Percentiles rank a stretch among this genome's conserved stretches.
Evolutionary conservation across 2,329 filamentous ascomycete species (phyloP).

Genomic region (Dothistroma pini): DNA sequence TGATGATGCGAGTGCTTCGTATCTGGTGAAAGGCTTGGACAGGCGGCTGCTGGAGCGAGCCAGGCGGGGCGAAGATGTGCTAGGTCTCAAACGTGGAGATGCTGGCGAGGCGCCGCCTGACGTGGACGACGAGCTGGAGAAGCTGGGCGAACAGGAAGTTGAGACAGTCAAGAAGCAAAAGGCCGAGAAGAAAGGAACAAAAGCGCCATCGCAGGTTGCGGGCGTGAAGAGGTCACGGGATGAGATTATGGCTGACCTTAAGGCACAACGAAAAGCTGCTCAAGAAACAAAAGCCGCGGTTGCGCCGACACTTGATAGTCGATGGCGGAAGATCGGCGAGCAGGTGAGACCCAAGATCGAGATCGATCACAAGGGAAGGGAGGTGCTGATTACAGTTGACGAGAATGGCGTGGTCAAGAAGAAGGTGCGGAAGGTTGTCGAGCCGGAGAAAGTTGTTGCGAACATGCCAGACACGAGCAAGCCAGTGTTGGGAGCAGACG

Average conservation of each 20-base stretch:
- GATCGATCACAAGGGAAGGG: slow-evolving; percentile 52
- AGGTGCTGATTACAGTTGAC: slow-evolving; percentile 58
- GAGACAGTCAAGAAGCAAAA: slow-evolving; percentile 61
- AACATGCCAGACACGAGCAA: slow-evolving; percentile 29
- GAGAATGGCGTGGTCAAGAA: slow-evolving; percentile 59
- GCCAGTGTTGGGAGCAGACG: slow-evolving; percentile 34
- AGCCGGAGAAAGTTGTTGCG: slow-evolving; percentile 26
- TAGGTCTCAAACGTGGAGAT: slow-evolving; percentile 38
- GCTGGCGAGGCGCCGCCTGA: slow-evolving; percentile 27
- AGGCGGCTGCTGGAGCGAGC: slow-evolving; percentile 71
- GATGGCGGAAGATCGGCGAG: slow-evolving; percentile 40
- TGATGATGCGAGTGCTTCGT: slow-evolving; percentile 74
- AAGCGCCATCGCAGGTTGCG: slow-evolving; percentile 41
- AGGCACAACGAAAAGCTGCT: slow-evolving; percentile 50
- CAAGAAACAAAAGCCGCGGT: slow-evolving; percentile 43
- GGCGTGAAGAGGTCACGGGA: slow-evolving; percentile 54
- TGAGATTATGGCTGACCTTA: slow-evolving; percentile 58
- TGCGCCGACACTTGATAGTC: slow-evolving; percentile 43
- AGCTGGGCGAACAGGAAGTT: slow-evolving; percentile 63
- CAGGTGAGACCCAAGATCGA: slow-evolving; percentile 55
- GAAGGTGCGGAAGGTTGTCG: slow-evolving; percentile 53
- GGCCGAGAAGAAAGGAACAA: slow-evolving; percentile 50
- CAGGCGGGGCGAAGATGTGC: slow-evolving; percentile 60
- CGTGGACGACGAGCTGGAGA: slow-evolving; percentile 47
- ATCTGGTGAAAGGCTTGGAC: slow-evolving; percentile 89